Evolutionary conservation across 768 basidiomycete species (phyloP).

Genomic region (Mycena floridula): DNA sequence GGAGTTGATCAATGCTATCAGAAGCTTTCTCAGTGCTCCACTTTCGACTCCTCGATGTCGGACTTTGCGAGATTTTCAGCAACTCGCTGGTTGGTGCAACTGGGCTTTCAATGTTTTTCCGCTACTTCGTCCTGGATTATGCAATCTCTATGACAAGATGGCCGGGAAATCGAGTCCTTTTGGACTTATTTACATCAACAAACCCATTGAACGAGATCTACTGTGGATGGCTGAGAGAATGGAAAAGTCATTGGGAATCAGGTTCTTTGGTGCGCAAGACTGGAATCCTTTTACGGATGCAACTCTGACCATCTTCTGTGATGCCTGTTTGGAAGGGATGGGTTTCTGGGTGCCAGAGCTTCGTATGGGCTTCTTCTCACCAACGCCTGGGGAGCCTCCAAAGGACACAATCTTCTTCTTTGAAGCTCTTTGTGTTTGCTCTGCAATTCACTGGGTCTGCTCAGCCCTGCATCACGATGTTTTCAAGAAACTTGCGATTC

Average conservation of each 20-base stretch:
- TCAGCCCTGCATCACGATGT: background rate
- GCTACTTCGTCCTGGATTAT: constrained; percentile 24
- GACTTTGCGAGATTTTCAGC: constrained; percentile 16
- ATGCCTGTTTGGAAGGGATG: constrained; percentile 3
- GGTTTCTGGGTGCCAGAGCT: constrained; percentile 6
- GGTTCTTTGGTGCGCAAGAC: background rate
- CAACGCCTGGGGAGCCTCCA: background rate
- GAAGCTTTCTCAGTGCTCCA: constrained; percentile 7
- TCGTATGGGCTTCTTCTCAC: constrained; percentile 1
- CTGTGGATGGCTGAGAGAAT: constrained; percentile 1
- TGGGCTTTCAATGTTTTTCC: constrained; percentile 37
- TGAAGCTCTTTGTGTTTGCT: constrained; percentile 7
- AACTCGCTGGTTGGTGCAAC: constrained; percentile 30
- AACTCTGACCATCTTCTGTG: constrained; percentile 2
- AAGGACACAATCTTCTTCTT: constrained; percentile 6
- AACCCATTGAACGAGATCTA: constrained; percentile 4
- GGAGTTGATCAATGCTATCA: constrained; percentile 10
- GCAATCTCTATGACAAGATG: constrained; percentile 27
- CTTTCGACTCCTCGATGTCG: constrained; percentile 5
- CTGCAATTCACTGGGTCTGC: constrained; percentile 9
- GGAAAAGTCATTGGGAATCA: background rate
- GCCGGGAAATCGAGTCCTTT: constrained; percentile 14
- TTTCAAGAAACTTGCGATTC: constrained; percentile 13
- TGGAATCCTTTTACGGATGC: background rate
- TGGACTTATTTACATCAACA: constrained; percentile 12